Conservation (phyloP, 768 basidiomycete species). For the Cantharellus cinnabarinus region DNA sequence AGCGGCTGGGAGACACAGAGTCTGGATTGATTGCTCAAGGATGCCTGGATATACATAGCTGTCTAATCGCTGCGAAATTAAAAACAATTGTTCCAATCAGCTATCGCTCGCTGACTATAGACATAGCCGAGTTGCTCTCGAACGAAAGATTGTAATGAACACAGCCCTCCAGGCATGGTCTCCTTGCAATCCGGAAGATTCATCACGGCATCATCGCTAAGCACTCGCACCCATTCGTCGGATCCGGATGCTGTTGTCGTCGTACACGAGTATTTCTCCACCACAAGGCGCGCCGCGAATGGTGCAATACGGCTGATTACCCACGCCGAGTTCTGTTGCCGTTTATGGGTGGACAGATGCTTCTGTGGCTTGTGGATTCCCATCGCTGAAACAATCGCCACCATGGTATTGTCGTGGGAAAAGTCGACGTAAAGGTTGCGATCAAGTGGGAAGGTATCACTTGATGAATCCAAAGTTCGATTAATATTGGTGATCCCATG, state of each 20-base stretch:
- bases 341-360: neutral
- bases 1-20: too few species aligned
- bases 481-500: constrained; percentile 4
- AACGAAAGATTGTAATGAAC: too few species aligned
- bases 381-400: constrained; percentile 5
- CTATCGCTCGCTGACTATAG: too few species aligned
- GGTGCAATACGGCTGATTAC: constrained; percentile 5
- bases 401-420: constrained; percentile 7
- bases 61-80: too few species aligned
- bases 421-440: constrained; percentile 7
- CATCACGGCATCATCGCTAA: neutral
- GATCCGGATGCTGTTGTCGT: neutral
- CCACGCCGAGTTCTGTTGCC: neutral
- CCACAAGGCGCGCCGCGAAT: constrained; percentile 4
- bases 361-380: constrained; percentile 1
- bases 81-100: too few species aligned
- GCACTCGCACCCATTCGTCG: neutral
- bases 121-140: too few species aligned
- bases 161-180: too few species aligned
- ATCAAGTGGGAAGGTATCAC: constrained; percentile 6
- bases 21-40: too few species aligned
- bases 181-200: neutral
- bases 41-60: too few species aligned
- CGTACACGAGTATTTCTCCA: constrained; percentile 6
- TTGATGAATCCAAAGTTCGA: constrained; percentile 2